These are phyloP conservation scores for Cantharellus anzutake DNA, from an alignment of 768 basidiomycete genomes.

Conservation along the genomic window DNA sequence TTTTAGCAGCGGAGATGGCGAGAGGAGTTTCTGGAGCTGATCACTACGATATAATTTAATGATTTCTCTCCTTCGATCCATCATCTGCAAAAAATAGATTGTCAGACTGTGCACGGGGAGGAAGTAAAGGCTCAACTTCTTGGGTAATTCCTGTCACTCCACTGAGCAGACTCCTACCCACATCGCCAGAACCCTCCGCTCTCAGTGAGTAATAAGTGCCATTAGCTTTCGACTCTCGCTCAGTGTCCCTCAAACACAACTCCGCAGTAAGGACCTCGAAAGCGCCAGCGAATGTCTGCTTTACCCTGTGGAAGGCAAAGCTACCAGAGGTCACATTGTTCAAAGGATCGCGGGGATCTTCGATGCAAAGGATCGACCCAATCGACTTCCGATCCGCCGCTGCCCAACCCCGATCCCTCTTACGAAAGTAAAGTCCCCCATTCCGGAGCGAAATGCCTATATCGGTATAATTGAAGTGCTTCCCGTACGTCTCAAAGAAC, in stretches of 20 bases:
- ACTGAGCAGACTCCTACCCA: conserved; percentile 48
- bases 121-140: conserved; percentile 32
- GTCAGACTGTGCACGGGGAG: not conserved
- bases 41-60: conserved; percentile 46
- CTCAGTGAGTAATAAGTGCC: conserved; percentile 28
- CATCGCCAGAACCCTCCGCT: conserved; percentile 23
- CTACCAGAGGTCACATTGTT: conserved; percentile 90
- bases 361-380: conserved; percentile 49
- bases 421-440: conserved; percentile 80
- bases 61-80: conserved; percentile 51
- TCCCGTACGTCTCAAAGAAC: conserved; percentile 92
- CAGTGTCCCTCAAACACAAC: conserved; percentile 43
- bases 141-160: conserved; percentile 68
- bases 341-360: conserved; percentile 81
- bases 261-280: conserved; percentile 46
- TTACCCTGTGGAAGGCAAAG: conserved; percentile 64
- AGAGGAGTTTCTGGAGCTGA: conserved; percentile 40
- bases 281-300: conserved; percentile 65
- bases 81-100: conserved; percentile 27
- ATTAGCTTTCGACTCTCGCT: conserved; percentile 26
- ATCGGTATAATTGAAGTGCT: conserved; percentile 78
- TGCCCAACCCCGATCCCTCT: conserved; percentile 62
- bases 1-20: too few relatives aligned
- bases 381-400: conserved; percentile 30
- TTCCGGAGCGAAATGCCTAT: conserved; percentile 76